These are phyloP conservation scores for Terana coerulea DNA, from an alignment of 768 basidiomycete genomes.

Conservation along the genomic window DNA sequence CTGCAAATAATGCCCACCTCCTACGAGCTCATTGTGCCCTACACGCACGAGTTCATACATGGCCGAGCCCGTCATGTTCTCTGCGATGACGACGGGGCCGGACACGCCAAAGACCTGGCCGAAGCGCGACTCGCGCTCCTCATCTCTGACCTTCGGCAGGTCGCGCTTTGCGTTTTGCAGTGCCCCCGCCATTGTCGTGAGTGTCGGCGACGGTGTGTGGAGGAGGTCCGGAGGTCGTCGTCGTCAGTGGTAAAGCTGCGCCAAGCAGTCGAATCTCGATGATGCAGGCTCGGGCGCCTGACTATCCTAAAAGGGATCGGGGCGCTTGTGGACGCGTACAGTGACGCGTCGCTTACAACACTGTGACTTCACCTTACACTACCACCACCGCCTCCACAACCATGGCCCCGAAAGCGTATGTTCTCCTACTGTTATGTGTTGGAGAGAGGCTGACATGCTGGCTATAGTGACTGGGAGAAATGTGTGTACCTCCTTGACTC, in stretches of 20 bases:
- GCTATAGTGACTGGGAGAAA: conserved; percentile 93
- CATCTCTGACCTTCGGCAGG: conserved; percentile 84
- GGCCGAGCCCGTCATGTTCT: conserved; percentile 93
- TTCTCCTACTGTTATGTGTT: conserved; percentile 15
- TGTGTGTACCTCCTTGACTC: conserved; percentile 49
- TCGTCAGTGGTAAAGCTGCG: conserved; percentile 14
- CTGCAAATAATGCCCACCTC: conserved; percentile 53
- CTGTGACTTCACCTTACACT: conserved; percentile 13
- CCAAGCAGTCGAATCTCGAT: conserved; percentile 1
- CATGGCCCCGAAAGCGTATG: conserved; percentile 97
- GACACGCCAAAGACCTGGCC: conserved; percentile 94
- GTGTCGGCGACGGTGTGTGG: conserved; percentile 9
- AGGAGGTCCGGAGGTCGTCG: conserved; percentile 3
- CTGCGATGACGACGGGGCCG: conserved; percentile 96
- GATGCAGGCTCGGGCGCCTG: conserved; percentile 16
- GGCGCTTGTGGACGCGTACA: conserved; percentile 16
- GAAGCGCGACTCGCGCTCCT: conserved; percentile 82
- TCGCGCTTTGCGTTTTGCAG: conserved; percentile 86
- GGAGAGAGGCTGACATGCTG: conserved; percentile 10
- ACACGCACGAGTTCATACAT: conserved; percentile 99
- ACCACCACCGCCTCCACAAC: conserved; percentile 21
- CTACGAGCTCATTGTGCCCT: conserved; percentile 96
- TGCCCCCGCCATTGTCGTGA: conserved; percentile 78
- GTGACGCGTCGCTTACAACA: conserved; percentile 29
- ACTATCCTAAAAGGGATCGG: conserved; percentile 6